These are phyloP conservation scores for Rhododendron vialii DNA, from an alignment of 148 eudicot species.

Conservation along the genomic window DNA sequence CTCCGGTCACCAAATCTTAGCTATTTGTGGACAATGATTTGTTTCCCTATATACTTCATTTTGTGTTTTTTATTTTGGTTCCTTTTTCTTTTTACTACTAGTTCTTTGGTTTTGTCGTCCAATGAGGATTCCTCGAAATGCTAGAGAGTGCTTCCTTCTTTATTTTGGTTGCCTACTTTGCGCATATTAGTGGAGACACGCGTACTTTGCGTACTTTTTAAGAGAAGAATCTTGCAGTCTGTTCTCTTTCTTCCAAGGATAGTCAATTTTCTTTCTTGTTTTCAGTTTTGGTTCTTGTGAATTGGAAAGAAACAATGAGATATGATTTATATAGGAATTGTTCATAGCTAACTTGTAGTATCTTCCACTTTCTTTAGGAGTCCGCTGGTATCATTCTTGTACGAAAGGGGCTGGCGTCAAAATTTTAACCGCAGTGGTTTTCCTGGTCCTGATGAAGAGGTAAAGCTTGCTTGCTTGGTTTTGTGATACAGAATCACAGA, in stretches of 20 bases:
- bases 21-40: neutral
- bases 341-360: constrained; percentile 14
- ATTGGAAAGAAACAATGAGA: neutral
- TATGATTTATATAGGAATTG: neutral
- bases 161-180: neutral
- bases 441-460: constrained; percentile 99
- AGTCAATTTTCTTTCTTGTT: neutral
- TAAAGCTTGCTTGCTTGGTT: constrained; percentile 18
- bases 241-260: neutral
- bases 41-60: neutral
- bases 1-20: neutral
- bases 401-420: constrained; percentile 99
- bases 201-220: neutral
- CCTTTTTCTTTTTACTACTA: neutral
- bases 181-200: neutral
- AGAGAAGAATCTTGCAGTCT: neutral
- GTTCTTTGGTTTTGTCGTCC: neutral
- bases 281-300: neutral
- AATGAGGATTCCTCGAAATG: neutral
- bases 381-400: constrained; percentile 86
- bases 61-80: neutral
- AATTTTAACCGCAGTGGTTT: constrained; percentile 81
- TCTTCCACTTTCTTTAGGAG: constrained; percentile 47
- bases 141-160: neutral
- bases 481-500: neutral